Conservation (phyloP, 169 alveolate genomes). For the Plasmodium gaboni region DNA sequence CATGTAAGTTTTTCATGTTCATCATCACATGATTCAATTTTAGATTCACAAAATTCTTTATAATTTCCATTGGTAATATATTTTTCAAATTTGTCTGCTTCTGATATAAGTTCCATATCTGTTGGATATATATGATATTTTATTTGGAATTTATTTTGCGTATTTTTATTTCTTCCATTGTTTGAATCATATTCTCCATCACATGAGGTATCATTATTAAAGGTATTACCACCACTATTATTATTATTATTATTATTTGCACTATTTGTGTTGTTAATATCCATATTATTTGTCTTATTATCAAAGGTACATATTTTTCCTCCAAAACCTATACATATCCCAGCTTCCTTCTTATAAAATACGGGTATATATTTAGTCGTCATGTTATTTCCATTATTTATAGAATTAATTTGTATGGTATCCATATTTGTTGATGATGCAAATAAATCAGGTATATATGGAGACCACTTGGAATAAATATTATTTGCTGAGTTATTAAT, state of each 20-base stretch:
- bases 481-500: conserved; percentile 61
- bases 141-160: conserved; percentile 8
- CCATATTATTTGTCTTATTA: background rate
- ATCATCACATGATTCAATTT: conserved; percentile 51
- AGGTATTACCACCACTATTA: background rate
- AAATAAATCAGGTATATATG: conserved; percentile 78
- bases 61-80: conserved; percentile 62
- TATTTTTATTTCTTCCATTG: background rate
- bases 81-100: conserved; percentile 69
- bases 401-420: conserved; percentile 77
- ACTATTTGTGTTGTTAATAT: no score
- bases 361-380: conserved; percentile 78
- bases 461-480: conserved; percentile 80
- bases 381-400: conserved; percentile 78
- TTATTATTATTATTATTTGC: no score
- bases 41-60: conserved; percentile 56
- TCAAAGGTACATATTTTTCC: conserved; percentile 75
- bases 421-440: conserved; percentile 82
- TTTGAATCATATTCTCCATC: background rate
- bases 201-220: conserved; percentile 9
- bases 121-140: conserved; percentile 54
- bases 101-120: conserved; percentile 63
- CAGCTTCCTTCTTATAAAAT: conserved; percentile 78
- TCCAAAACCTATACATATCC: conserved; percentile 81
- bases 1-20: conserved; percentile 72